Evolutionary conservation across 345 rosid species (phyloP), one percentile per base, ranked within the genome.

Genomic region (Pelargonium nanum): DNA sequence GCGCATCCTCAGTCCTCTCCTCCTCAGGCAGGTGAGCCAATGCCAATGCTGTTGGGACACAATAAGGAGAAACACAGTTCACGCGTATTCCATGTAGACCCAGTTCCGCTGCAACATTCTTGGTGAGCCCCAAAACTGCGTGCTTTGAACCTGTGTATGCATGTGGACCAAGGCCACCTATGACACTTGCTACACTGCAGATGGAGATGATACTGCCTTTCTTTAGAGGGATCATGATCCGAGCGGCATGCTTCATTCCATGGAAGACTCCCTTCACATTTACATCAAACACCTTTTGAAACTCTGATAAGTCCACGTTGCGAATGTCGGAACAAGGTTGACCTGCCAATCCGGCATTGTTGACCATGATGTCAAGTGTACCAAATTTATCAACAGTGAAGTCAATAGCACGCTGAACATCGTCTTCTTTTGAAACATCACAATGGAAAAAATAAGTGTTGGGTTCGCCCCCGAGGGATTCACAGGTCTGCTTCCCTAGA

Each of bases 21-120:
- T 82, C 95, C 73, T 78, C 86, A 0, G 70, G 96, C 70, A 89
- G 71, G 80, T 87, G 88, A 75, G 93, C 85, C 68, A 89, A 15
- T 0, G 96, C 75, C 65, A 92, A 77, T 26, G 73, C 69, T 0
- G 96, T 92, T 1, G 74, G 61, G 26, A 87, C 84, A 0, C 72
- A 83, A n/a, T 89, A 92, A 58, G 98, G 96, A 2, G 98, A 92
- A 60, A 92, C 88, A 19, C 96, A 92, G 81, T 92, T 92, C 56
- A 92, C 91, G 0, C 96, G 89, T 60, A 92, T 92, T 68, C 96
- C 95, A 15, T 92, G 70, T 62, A 82, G 80, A 62, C 98, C 98
- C 16, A 92, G 78, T 80, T 92, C 98, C 0, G 96, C 96, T 12
- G 96, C 96, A 16, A 92, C 95, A 53, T 63, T 92, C 78, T 54